Evolutionary conservation across 106 monocot genomes (phyloP), one percentile per base, ranked within the genome.

Genomic region (Apostasia ramifera): DNA sequence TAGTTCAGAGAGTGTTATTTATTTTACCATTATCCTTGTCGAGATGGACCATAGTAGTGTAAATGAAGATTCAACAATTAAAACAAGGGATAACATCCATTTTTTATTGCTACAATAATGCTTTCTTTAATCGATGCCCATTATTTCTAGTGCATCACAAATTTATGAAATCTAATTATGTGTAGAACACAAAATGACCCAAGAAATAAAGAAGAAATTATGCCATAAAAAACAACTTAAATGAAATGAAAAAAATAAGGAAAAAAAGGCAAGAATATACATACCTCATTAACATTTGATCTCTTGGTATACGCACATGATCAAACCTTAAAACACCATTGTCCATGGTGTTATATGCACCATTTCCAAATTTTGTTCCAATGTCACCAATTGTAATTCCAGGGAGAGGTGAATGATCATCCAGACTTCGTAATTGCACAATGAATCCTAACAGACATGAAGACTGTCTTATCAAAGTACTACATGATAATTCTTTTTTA

Each of bases 281-380:
- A 72, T 75, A 95, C 97, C 92, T 74, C 97, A 92, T 92, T 76
- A 98, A 66, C 97, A 98, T 87, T 66, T 98, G 97, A 70, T 93
- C 73, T 73, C 97, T 89, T 55, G 97, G 97, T 66, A 98, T 93
- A 59, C 85, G 86, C 46, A 98, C 87, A 80, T 93, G 86, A 82
- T 98, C 90, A 79, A 98, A 87, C 42, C 71, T 78, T 58, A 93
- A 65, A 74, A 92, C 86, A 76, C 97, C 97, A 83, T 98, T 98
- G 53, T 98, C 97, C 97, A 98, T 98, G 57, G 83, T 79, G 73
- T 98, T 98, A 71, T 98, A 98, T 47, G 90, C 97, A 63, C 79
- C 97, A 83, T 85, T 98, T 72, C 97, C 97, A 76, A 98, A 98
- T 78, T 98, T 98, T 51, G 79, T 79, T 40, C 97, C 97, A 75